Base-by-base conservation (phyloP, 768 basidiomycete genomes). In the Tylopilus rubrobrunneus region DNA sequence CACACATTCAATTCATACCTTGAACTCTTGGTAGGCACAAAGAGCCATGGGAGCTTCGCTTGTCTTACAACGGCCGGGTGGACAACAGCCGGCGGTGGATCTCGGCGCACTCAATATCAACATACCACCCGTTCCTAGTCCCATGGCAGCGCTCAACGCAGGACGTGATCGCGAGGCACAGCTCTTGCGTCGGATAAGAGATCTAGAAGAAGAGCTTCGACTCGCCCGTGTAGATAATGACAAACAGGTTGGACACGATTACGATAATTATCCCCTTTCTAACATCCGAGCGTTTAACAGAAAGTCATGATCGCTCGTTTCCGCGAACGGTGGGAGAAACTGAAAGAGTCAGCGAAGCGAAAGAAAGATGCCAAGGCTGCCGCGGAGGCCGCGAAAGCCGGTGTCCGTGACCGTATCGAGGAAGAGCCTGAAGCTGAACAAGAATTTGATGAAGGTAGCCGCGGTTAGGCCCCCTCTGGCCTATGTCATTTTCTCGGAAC, bases 301-400 rank as follows among this genome's bases (percentile, higher is more conserved):
- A 89, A 86, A 83, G 75, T 82, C 11, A 87, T 90, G 81, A 90
- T 92, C 58, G 75, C 78, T 21, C 86, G 87, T 62, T 92, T 89
- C 71, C 82, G 87, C 27, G 91, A 92, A 71, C 79, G 89, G 39
- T 93, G 91, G 91, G 88, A 89, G 66, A 92, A 90, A 68, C 74
- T 93, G 52, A 93, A 93, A 67, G 92, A 93, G 63, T 87, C 87
- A 27, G 87, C 89, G 8, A 90, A 85, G 69, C 83, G 87, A 56
- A 92, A 92, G 73, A 89, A 91, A 67, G 87, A 89, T 63, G 85
- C 84, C 48, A 81, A 79, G 61, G 76, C 73, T 14, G 80, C 78
- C 9, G 76, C 78, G 17, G 79, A 76, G 21, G 74, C 72, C 17
- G 63, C 76, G 61, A 70, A 72, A 37, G 60, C 74, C 23, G 69